These are phyloP conservation scores for Senecio squalidus DNA, from an alignment of 140 eudicot genomes.

Conservation along the genomic window DNA sequence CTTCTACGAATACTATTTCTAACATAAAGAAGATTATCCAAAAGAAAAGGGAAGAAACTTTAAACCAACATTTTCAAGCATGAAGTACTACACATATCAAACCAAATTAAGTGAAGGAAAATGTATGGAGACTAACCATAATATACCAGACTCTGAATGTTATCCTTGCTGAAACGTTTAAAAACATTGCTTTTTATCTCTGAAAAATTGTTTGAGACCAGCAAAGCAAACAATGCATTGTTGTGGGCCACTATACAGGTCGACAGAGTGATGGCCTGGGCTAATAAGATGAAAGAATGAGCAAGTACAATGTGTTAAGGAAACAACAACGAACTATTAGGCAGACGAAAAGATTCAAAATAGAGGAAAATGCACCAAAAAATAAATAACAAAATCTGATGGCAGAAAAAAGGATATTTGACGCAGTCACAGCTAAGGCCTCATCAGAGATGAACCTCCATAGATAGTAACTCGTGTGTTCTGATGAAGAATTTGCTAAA, in stretches of 20 bases:
- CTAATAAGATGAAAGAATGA: constrained; percentile 89
- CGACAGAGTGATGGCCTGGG: constrained; percentile 87
- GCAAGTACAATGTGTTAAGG: constrained; percentile 70
- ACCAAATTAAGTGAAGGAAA: background rate
- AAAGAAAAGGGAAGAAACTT: background rate
- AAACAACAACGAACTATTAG: constrained; percentile 9
- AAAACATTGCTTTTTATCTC: constrained; percentile 97
- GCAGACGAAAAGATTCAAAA: background rate
- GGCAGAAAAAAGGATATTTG: constrained; percentile 77
- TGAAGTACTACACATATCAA: constrained; percentile 8
- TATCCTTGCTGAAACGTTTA: constrained; percentile 90
- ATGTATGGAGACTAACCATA: constrained; percentile 46
- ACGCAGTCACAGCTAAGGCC: constrained; percentile 60
- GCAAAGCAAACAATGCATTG: constrained; percentile 87
- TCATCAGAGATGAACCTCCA: constrained; percentile 76
- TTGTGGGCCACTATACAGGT: constrained; percentile 98
- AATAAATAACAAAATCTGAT: background rate
- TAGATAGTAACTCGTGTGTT: constrained; percentile 47
- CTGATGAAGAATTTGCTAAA: constrained; percentile 67
- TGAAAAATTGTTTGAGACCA: constrained; percentile 90
- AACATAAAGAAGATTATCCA: background rate
- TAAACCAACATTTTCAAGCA: background rate
- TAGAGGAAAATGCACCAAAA: background rate
- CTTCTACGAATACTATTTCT: constrained; percentile 7
- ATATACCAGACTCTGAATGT: constrained; percentile 81